Percentiles rank a stretch among this genome's conserved stretches.
phyloP scores from a whole-genome alignment of 768 basidiomycete genomes.

The Podaxis mareebaensis region DNA sequence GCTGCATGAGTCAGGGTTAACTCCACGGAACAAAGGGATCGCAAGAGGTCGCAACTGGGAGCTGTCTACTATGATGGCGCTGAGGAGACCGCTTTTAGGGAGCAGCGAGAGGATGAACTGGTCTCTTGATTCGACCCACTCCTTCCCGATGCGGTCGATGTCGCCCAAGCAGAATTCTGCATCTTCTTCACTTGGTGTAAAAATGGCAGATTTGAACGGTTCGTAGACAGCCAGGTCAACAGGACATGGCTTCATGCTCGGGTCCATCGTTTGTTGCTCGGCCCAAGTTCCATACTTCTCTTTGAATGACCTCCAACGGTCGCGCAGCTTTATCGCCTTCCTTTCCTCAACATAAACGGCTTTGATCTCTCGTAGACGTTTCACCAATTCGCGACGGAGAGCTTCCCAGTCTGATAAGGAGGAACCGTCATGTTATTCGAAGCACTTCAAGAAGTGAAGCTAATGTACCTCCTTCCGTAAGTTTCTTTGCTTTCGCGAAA shows the following conservation, averaged over 20 bases:
- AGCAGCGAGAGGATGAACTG: not conserved
- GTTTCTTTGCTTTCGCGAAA: not conserved
- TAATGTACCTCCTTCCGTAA: not conserved
- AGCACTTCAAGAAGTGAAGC: too few species aligned
- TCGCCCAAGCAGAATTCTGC: not conserved
- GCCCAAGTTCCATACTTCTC: not conserved
- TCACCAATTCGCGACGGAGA: not conserved
- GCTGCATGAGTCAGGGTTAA: not conserved
- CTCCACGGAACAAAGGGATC: not conserved
- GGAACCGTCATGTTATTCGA: not conserved
- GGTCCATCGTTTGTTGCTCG: not conserved
- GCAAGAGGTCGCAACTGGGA: not conserved
- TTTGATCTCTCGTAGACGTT: not conserved
- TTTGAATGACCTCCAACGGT: not conserved
- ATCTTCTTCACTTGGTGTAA: not conserved
- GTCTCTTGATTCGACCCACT: constrained; percentile 1
- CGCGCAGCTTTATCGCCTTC: not conserved
- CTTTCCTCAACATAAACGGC: not conserved
- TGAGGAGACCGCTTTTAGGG: not conserved
- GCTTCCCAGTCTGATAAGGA: constrained; percentile 1
- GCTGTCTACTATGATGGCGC: not conserved
- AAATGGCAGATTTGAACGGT: constrained; percentile 6
- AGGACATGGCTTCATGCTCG: not conserved
- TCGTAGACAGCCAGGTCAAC: not conserved
- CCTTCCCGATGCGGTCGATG: not conserved